Base-by-base conservation (phyloP, 805 yeast genomes). In the Yamadazyma olivae region DNA sequence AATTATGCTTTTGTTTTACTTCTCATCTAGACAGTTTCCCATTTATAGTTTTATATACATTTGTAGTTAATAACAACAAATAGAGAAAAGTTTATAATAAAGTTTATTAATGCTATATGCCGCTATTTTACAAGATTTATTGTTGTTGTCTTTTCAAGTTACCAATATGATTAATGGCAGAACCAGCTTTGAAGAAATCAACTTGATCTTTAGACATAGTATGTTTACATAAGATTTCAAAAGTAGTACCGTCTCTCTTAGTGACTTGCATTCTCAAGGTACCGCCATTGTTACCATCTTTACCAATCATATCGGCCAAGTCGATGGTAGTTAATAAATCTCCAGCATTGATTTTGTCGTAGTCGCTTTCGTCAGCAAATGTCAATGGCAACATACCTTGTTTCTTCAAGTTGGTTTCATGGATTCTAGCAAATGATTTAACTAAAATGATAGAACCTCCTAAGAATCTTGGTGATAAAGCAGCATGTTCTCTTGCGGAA, bases 401-500 rank as follows among this genome's bases (percentile, higher is more conserved):
- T 66, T 93, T 93, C 75, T 91, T 93, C 68, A 91, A 78, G 66
- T 91, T 91, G 23, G 99, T 91, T 71, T 91, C 99, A 66, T 91
- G 99, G 54, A 91, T 91, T 74, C 99, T 83, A 23, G 99, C 99
- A 67, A 91, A 91, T 7, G 97, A 90, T 65, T 90, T 91, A 51
- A 87, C 95, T 44, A 91, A 69, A 44, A 91, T 83, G 45, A 89
- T 77, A 40, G 81, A 67, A 45, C 99, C 98, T 42, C 97, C 98
- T 30, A 93, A 74, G 71, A 86, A 93, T 64, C 95, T 77, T 38
- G 98, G 99, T 22, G 93, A 87, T 49, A 93, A 72, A 12, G 98
- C 98, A 30, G 99, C 99, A 56, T 91, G 99, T 63, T 91, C 99
- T 76, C 99, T 85, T 21, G 99, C 97, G 33, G 97, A 90, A 53